Evolutionary conservation across 345 rosid genomes (phyloP), one percentile per base, ranked within the genome.

Genomic region (Gossypioides kirkii): DNA sequence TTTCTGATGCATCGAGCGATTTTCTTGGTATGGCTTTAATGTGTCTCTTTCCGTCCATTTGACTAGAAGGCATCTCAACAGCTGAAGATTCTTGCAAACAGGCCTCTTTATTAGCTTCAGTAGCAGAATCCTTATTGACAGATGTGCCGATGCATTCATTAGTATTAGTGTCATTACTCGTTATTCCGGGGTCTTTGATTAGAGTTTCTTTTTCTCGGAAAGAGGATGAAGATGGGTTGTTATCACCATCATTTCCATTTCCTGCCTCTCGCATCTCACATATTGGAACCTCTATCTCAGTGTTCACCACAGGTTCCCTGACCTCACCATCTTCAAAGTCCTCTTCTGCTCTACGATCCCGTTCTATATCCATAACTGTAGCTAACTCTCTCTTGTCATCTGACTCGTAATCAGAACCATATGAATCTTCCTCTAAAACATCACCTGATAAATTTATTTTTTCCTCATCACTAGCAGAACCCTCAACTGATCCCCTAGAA

Each of bases 261-360:
- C 58, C 76, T 20, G 62, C 65, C 73, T 74, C 76, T 36, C 10
- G 70, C 41, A 53, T 63, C 75, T 79, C 83, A 73, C 65, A 55
- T 12, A 45, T 23, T n/a, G 55, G 72, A 67, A 71, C 84, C 58
- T 64, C 87, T 42, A 69, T 49, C 16, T 59, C 72, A 67, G 64
- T 47, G 14, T 67, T 70, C 53, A 54, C 69, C 32, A 76, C 74
- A 69, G 79, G 78, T 70, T 87, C 90, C 73, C 82, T 82, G 73
- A 89, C 87, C 81, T 88, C 90, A 50, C 87, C 89, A 76, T 91
- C 91, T 70, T 88, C 97, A 61, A 76, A 78, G 17, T 76, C 86
- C 73, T 88, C 81, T 52, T 84, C 87, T 72, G 68, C 77, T 38
- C 63, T 78, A 50, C 67, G 66, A 74, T 77, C 74, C 74, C 77